Evolutionary conservation across 169 alveolate genomes (phyloP), one percentile per base, ranked within the genome.

Genomic region (Plasmodium cynomolgi): DNA sequence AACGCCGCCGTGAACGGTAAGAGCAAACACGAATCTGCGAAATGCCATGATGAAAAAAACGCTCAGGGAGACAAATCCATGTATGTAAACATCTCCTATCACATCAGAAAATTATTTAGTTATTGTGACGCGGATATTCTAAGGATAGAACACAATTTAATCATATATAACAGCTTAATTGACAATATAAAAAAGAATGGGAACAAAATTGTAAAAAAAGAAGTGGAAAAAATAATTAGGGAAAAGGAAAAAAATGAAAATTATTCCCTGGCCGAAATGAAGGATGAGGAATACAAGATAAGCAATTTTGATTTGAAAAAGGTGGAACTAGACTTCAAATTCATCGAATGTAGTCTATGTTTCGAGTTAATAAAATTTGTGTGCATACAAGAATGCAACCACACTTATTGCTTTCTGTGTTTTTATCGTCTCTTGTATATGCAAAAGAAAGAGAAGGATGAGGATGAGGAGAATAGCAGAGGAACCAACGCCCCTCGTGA

Each of bases 301-400:
- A 68, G 13, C 17, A 81, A 90, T 44, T 90, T 81, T 41, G 94
- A 90, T 62, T 90, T 90, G 31, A 79, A 90, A 68, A 90, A 90
- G 50, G 94, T 90, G 3, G 94, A 90, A 68, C 79, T 90, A 1
- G 94, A 90, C 41, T 90, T 90, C 73, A 79, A 90, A 81, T 90
- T 90, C 47, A 90, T 90, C 20, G 94, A 90, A 90, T 90, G 94
- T 68, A 90, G 94, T 39, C 37, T 90, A 81, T 90, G 94, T 29
- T 90, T 90, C 54, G 94, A 90, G 74, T 71, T 90, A 50, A 90
- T 90, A 41, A 90, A 90, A 90, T 80, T 90, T 90, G 37, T 90
- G 72, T 90, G 94, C 39, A 47, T 90, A 20, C 94, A 91, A 82
- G 95, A 91, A 81, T 91, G 95, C 83, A 91, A 91, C 58, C 95